A percentile compares a stretch with the other conserved stretches of the same genome.
phyloP scores from a whole-genome alignment of 192 early-diverging fungal species.

The Paraglomus occultum region DNA sequence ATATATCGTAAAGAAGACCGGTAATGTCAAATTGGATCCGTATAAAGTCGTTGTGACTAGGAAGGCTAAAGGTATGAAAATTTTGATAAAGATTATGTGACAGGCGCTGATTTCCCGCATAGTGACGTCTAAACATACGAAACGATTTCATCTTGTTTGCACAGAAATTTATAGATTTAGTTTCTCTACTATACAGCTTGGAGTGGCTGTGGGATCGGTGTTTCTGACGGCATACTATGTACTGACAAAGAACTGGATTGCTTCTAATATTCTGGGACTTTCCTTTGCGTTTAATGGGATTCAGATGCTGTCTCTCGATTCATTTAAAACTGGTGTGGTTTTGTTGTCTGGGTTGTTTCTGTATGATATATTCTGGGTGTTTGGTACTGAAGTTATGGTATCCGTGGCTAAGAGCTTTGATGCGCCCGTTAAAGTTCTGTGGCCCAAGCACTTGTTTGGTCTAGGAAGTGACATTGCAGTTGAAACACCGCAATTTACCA shows the following conservation, averaged over 20 bases:
- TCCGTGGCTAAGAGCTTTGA: slow-evolving; percentile 95
- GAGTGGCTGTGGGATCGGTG: slow-evolving; percentile 52
- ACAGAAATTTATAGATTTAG: slow-evolving; percentile 52
- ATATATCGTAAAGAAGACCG: slow-evolving; percentile 46
- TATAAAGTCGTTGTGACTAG: slow-evolving; percentile 72
- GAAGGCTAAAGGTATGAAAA: slow-evolving; percentile 59
- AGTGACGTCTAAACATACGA: not conserved
- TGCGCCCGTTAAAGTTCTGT: slow-evolving; percentile 94
- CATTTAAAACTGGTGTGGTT: slow-evolving; percentile 96
- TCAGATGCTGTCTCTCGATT: slow-evolving; percentile 85
- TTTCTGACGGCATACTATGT: slow-evolving; percentile 72
- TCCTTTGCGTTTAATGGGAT: slow-evolving; percentile 86
- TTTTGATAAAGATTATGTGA: slow-evolving; percentile 6
- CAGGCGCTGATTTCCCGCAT: not conserved
- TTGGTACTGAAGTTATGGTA: slow-evolving; percentile 98
- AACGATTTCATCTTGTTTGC: slow-evolving; percentile 6
- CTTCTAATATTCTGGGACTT: slow-evolving; percentile 85
- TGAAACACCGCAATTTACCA: slow-evolving; percentile 65
- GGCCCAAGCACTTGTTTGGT: slow-evolving; percentile 69
- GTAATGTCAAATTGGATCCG: slow-evolving; percentile 56
- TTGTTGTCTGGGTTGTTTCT: slow-evolving; percentile 88
- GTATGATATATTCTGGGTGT: slow-evolving; percentile 99
- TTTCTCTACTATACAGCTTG: slow-evolving; percentile 70
- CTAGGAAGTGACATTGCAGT: slow-evolving; percentile 33
- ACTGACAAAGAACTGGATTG: slow-evolving; percentile 89